These are phyloP conservation scores for Aegilops umbellulata DNA, from an alignment of 176 grass and related monocot genomes.

Conservation along the genomic window DNA sequence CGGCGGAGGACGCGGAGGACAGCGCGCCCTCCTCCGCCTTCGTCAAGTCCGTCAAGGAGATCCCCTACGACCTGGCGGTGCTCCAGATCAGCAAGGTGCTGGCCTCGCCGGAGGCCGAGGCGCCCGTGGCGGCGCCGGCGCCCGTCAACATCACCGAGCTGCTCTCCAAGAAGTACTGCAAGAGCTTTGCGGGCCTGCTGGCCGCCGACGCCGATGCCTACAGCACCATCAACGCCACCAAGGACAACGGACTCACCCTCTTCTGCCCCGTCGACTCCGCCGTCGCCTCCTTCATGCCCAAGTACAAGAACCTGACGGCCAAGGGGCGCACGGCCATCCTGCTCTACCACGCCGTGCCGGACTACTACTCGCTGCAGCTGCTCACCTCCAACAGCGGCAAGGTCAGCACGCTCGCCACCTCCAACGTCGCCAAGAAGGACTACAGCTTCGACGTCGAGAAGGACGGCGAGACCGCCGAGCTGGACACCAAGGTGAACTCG, in stretches of 20 bases:
- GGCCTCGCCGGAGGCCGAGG: slow-evolving; percentile 59
- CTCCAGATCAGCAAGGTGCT: slow-evolving; percentile 51
- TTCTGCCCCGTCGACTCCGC: slow-evolving; percentile 71
- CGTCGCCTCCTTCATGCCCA: slow-evolving; percentile 58
- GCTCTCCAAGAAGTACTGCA: slow-evolving; percentile 86
- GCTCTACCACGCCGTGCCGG: slow-evolving; percentile 73
- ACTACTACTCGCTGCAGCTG: slow-evolving; percentile 74
- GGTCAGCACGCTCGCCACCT: slow-evolving; percentile 72
- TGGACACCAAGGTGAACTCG: slow-evolving; percentile 45
- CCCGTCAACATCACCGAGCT: slow-evolving; percentile 70
- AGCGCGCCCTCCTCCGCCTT: slow-evolving; percentile 17
- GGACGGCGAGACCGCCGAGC: slow-evolving; percentile 47
- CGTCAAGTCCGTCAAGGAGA: slow-evolving; percentile 58
- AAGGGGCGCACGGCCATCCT: slow-evolving; percentile 64
- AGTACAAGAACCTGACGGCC: slow-evolving; percentile 86
- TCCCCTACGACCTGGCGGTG: slow-evolving; percentile 66
- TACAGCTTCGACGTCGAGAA: slow-evolving; percentile 59
- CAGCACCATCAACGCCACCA: slow-evolving; percentile 53
- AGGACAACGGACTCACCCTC: slow-evolving; percentile 67
- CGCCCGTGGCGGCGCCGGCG: slow-evolving; percentile 55
- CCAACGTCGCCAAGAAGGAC: slow-evolving; percentile 63
- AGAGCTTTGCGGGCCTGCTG: slow-evolving; percentile 59
- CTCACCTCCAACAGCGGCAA: slow-evolving; percentile 75
- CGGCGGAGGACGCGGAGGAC: slow-evolving; percentile 43
- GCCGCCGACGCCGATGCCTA: slow-evolving; percentile 45